Evolutionary conservation across 805 yeast species (phyloP).

Genomic region (Clavispora carvajalis): DNA sequence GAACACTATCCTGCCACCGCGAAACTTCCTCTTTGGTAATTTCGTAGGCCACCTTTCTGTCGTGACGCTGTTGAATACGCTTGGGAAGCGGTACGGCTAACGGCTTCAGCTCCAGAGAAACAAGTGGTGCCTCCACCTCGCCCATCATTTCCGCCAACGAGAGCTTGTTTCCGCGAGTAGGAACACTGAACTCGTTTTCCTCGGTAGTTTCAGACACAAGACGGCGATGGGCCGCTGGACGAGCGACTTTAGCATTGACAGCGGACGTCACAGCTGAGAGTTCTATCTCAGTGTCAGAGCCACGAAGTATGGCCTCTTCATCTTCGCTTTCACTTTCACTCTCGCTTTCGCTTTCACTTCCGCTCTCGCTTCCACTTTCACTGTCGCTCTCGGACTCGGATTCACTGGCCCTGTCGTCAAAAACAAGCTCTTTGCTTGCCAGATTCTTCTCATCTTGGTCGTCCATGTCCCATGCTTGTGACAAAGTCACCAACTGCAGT

Average conservation of each 20-base stretch:
- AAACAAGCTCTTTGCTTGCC: constrained; percentile 9
- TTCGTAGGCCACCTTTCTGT: constrained; percentile 86
- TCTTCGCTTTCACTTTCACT: constrained; percentile 27
- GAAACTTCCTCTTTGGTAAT: constrained; percentile 80
- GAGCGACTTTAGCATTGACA: constrained; percentile 32
- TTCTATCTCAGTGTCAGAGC: constrained; percentile 38
- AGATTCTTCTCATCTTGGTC: constrained; percentile 38
- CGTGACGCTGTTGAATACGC: constrained; percentile 78
- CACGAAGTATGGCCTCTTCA: constrained; percentile 24
- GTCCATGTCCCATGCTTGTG: constrained; percentile 88
- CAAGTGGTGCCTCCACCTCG: constrained; percentile 48
- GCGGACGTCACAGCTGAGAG: constrained; percentile 43
- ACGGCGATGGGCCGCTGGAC: constrained; percentile 36
- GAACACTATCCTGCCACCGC: constrained; percentile 84
- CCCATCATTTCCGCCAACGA: constrained; percentile 73
- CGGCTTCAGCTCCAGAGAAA: constrained; percentile 44
- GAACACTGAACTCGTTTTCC: constrained; percentile 68
- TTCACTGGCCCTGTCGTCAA: constrained; percentile 19
- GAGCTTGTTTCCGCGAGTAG: constrained; percentile 54
- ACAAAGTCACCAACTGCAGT: constrained; percentile 63
- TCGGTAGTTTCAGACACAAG: constrained; percentile 50
- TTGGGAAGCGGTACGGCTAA: constrained; percentile 79
- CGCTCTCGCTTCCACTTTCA: constrained; percentile 19
- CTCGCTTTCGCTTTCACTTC: constrained; percentile 14
- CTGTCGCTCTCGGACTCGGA: constrained; percentile 19